phyloP scores from a whole-genome alignment of 257 asterid species.

The Solanum phureja region DNA sequence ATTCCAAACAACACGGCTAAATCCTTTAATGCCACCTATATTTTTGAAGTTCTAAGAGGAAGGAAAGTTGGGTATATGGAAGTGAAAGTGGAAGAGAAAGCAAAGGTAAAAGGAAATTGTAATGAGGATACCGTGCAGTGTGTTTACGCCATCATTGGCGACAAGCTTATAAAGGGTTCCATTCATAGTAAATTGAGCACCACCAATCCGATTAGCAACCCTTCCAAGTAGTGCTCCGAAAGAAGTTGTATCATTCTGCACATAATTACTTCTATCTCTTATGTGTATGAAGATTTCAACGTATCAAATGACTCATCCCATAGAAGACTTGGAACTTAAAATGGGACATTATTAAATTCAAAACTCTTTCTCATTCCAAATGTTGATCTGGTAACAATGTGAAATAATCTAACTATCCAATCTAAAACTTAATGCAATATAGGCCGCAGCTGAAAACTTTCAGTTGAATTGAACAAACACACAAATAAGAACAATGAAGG shows the following conservation, averaged over 20 bases:
- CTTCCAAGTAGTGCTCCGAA: constrained; percentile 25
- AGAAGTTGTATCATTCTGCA: constrained; percentile 8
- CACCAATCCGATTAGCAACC: constrained; percentile 12
- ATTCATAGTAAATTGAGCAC: constrained; percentile 11
- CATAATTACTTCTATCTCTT: not conserved
- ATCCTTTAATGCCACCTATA: constrained; percentile 17
- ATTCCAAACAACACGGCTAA: constrained; percentile 5
- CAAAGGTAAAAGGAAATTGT: not conserved
- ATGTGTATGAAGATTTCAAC: not conserved
- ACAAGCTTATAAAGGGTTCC: constrained; percentile 11
- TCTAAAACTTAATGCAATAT: too few relatives aligned
- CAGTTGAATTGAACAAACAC: too few relatives aligned
- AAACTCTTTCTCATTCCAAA: not conserved
- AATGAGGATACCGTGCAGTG: constrained; percentile 8
- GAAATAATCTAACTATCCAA: too few relatives aligned
- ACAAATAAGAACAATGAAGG: too few relatives aligned
- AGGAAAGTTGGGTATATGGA: not conserved
- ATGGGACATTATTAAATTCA: not conserved
- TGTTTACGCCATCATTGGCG: constrained; percentile 13
- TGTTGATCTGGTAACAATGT: too few relatives aligned
- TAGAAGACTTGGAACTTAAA: not conserved
- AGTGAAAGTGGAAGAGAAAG: not conserved
- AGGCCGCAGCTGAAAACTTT: too few relatives aligned
- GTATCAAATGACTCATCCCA: not conserved
- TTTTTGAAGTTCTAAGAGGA: not conserved